phyloP scores from a whole-genome alignment of 2,329 filamentous ascomycete species.

The Penicillium janthinellum region DNA sequence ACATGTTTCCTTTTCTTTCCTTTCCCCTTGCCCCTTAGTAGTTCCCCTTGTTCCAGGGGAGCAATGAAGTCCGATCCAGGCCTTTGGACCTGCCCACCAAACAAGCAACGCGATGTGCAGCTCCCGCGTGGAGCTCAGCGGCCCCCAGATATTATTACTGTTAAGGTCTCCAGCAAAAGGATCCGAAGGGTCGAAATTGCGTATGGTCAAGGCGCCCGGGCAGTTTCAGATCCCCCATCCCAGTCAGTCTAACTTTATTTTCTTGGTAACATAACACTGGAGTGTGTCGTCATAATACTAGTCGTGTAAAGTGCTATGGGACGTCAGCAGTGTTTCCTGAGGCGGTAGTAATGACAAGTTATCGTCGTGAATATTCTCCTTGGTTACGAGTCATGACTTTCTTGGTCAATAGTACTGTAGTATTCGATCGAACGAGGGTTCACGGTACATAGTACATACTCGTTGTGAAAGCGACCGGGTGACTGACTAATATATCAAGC shows the following conservation, averaged over 20 bases:
- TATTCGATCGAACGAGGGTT: background rate
- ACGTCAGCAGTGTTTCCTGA: background rate
- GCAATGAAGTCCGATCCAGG: background rate
- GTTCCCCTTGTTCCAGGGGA: background rate
- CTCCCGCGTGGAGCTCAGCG: background rate
- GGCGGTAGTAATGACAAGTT: background rate
- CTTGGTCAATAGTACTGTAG: no score
- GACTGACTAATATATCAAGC: background rate
- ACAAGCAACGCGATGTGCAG: background rate
- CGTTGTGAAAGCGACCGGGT: background rate
- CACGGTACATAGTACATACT: background rate
- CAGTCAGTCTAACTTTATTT: slow-evolving; percentile 21
- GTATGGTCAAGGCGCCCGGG: slow-evolving; percentile 6
- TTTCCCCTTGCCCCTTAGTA: background rate
- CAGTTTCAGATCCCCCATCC: slow-evolving; percentile 18
- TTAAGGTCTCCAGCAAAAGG: background rate
- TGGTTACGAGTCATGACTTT: no score
- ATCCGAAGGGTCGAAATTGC: background rate
- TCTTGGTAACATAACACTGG: background rate
- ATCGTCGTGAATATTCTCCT: no score
- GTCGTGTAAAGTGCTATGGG: background rate
- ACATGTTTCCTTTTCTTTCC: background rate
- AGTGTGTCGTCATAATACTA: background rate
- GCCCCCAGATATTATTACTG: background rate
- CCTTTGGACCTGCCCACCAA: background rate